Evolutionary conservation across 768 basidiomycete species (phyloP).

Genomic region (Brasilioporus rufonigricans): DNA sequence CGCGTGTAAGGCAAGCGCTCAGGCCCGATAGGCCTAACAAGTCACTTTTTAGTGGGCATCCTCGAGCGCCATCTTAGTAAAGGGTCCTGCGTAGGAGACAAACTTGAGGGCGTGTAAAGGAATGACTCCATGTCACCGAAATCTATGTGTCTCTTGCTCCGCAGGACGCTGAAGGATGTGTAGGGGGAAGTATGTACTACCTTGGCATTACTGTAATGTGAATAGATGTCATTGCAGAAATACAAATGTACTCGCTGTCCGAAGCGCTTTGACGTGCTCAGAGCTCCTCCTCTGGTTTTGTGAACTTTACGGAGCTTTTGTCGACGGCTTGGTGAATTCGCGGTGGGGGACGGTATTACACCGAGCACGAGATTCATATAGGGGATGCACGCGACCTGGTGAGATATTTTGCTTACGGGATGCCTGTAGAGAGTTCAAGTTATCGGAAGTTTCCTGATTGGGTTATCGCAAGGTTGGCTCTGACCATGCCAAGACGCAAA

Average conservation of each 20-base stretch:
- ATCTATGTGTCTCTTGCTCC: background rate
- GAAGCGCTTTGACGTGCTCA: background rate
- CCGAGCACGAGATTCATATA: no score
- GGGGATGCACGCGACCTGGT: no score
- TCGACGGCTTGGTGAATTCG: no score
- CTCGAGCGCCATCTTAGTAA: background rate
- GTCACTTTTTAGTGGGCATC: background rate
- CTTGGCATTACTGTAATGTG: background rate
- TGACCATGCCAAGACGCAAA: conserved; percentile 29
- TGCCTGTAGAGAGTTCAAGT: no score
- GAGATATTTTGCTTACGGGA: no score
- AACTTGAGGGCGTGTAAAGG: background rate
- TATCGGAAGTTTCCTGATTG: background rate
- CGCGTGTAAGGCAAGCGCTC: background rate
- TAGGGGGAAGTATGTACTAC: background rate
- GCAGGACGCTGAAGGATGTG: background rate
- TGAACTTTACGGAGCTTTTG: no score
- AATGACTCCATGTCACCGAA: conserved; percentile 13
- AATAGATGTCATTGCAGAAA: no score
- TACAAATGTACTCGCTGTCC: background rate
- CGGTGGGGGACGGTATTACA: no score
- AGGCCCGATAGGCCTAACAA: background rate
- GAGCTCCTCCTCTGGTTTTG: background rate
- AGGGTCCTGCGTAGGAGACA: background rate
- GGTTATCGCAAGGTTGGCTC: background rate